Evolutionary conservation across 306 rosid species (phyloP).

Genomic region (Phaseolus lunatus): DNA sequence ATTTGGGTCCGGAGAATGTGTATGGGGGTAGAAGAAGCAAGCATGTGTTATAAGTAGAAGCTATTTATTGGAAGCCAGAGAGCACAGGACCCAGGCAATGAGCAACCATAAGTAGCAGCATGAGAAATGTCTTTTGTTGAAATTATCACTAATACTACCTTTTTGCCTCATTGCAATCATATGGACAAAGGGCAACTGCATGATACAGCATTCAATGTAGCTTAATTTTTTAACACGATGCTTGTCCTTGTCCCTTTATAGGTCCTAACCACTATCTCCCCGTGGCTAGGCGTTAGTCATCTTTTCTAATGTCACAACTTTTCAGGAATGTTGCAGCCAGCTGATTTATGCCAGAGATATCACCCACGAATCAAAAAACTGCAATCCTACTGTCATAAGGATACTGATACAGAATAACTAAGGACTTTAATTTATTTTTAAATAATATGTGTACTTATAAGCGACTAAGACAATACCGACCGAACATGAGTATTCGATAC

Average conservation of each 20-base stretch:
- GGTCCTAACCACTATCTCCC: constrained; percentile 10
- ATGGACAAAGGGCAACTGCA: constrained; percentile 34
- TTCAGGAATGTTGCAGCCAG: neutral
- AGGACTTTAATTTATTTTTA: too few species aligned
- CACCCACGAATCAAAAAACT: neutral
- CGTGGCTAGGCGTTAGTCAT: neutral
- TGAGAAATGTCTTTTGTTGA: constrained; percentile 32
- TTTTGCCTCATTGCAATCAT: constrained; percentile 44
- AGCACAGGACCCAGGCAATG: constrained; percentile 40
- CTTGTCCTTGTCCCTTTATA: constrained; percentile 15
- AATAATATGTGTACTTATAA: too few species aligned
- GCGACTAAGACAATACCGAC: too few species aligned
- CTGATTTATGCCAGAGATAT: neutral
- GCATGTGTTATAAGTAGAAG: constrained; percentile 13
- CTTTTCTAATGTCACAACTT: neutral
- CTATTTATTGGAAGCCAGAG: constrained; percentile 39
- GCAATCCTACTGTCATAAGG: too few species aligned
- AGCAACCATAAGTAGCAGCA: constrained; percentile 39
- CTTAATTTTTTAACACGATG: neutral
- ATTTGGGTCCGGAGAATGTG: constrained; percentile 27
- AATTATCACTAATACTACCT: constrained; percentile 33
- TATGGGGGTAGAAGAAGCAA: neutral
- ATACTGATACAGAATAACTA: too few species aligned
- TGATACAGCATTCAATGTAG: constrained; percentile 15
- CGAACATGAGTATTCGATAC: too few species aligned